phyloP scores from a whole-genome alignment of 2,329 filamentous ascomycete species.

The Ambrosiella xylebori region DNA sequence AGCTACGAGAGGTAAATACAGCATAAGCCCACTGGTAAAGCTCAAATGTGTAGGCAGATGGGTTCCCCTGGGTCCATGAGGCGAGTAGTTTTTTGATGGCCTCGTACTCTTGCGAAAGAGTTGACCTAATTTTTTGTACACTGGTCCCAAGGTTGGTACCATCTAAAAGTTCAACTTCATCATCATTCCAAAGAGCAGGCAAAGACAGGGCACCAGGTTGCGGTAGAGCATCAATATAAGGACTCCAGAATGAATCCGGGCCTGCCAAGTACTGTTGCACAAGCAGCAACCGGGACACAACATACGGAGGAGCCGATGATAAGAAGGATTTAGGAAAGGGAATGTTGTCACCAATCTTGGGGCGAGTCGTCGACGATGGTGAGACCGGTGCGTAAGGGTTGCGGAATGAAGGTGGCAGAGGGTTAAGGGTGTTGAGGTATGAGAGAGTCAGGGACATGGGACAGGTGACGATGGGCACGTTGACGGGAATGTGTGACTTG shows the following conservation, averaged over 20 bases:
- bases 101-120: constrained; percentile 28
- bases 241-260: constrained; percentile 44
- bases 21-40: constrained; percentile 49
- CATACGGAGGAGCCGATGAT: constrained; percentile 33
- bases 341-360: constrained; percentile 1
- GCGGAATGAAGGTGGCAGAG: constrained; percentile 15
- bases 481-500: constrained; percentile 19
- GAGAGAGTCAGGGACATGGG: constrained; percentile 38
- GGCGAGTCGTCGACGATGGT: not conserved
- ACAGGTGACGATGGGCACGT: constrained; percentile 33
- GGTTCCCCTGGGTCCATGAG: constrained; percentile 17
- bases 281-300: constrained; percentile 50
- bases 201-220: constrained; percentile 39
- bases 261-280: constrained; percentile 48
- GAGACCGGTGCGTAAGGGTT: constrained; percentile 8
- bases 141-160: constrained; percentile 37
- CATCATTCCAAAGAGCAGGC: constrained; percentile 45
- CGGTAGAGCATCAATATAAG: constrained; percentile 50
- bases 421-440: constrained; percentile 35
- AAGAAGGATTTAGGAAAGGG: constrained; percentile 35
- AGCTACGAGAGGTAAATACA: constrained; percentile 48
- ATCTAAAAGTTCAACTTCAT: constrained; percentile 39
- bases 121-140: constrained; percentile 29
- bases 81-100: constrained; percentile 23
- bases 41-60: constrained; percentile 25